Percentiles rank a stretch among this genome's conserved stretches.
phyloP scores from a whole-genome alignment of 805 yeast species.

The Suhomyces sp. region DNA sequence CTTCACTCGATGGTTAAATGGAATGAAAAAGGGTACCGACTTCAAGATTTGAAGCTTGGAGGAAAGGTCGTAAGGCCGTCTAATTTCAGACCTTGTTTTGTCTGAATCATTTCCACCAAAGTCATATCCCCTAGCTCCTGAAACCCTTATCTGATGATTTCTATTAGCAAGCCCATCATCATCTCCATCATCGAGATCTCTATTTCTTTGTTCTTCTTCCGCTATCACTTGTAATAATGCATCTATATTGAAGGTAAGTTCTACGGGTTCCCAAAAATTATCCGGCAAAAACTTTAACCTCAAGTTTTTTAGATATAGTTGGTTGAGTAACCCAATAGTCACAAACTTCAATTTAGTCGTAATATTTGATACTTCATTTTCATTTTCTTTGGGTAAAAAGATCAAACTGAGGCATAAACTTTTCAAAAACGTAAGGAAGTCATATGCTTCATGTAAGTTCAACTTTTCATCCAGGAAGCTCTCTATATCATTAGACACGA shows the following conservation, averaged over 20 bases:
- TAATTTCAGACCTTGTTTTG: not conserved
- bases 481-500: conserved; percentile 66
- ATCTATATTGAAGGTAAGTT: conserved; percentile 31
- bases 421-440: conserved; percentile 50
- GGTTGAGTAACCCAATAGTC: conserved; percentile 57
- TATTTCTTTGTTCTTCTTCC: conserved; percentile 39
- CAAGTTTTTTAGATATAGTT: conserved; percentile 64
- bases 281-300: conserved; percentile 52
- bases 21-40: conserved; percentile 74
- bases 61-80: not conserved
- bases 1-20: conserved; percentile 71
- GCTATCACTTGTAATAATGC: conserved; percentile 37
- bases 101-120: not conserved
- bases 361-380: conserved; percentile 2
- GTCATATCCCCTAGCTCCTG: conserved; percentile 53
- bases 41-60: conserved; percentile 51
- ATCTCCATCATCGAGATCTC: conserved; percentile 14
- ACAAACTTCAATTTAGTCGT: conserved; percentile 25
- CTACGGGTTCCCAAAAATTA: conserved; percentile 52
- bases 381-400: conserved; percentile 28
- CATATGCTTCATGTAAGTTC: conserved; percentile 33
- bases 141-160: too few species aligned
- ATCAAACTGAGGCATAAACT: conserved; percentile 49
- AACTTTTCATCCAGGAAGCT: conserved; percentile 46
- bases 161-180: conserved; percentile 48